Conservation (phyloP, 2,329 filamentous ascomycete species). For the Pseudophaeomoniella oleicola region DNA sequence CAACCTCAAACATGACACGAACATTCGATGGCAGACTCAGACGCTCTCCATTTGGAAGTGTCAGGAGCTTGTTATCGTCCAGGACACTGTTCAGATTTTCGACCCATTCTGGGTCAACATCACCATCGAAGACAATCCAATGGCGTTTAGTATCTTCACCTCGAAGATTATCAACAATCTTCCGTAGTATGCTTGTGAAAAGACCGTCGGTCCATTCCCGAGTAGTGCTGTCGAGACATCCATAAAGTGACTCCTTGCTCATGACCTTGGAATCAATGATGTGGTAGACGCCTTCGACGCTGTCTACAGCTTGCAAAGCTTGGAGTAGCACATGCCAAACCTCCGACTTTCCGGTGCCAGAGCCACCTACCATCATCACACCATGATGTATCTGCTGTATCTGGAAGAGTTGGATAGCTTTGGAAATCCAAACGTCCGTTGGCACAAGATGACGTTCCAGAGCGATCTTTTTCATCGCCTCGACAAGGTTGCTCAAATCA, state of each 20-base stretch:
- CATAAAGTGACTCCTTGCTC: conserved; percentile 96
- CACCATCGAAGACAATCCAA: conserved; percentile 98
- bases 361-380: conserved; percentile 99
- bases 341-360: conserved; percentile 91
- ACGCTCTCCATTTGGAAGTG: conserved; percentile 92
- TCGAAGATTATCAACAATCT: conserved; percentile 96
- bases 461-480: conserved; percentile 70
- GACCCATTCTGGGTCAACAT: conserved; percentile 98
- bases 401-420: conserved; percentile 91
- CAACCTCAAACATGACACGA: conserved; percentile 99
- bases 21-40: conserved; percentile 89
- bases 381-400: conserved; percentile 97
- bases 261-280: conserved; percentile 99
- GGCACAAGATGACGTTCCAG: conserved; percentile 75
- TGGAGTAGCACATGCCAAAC: conserved; percentile 89
- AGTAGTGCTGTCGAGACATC: conserved; percentile 88
- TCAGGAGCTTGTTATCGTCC: conserved; percentile 96
- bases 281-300: conserved; percentile 85
- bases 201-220: conserved; percentile 98
- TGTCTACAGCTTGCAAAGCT: conserved; percentile 80
- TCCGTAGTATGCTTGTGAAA: conserved; percentile 92
- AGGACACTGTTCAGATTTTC: conserved; percentile 99
- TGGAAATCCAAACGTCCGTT: conserved; percentile 93
- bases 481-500: conserved; percentile 62
- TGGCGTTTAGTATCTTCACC: conserved; percentile 94